Evolutionary conservation across 306 rosid genomes (phyloP), one percentile per base, ranked within the genome.

Genomic region (Spatholobus suberectus): DNA sequence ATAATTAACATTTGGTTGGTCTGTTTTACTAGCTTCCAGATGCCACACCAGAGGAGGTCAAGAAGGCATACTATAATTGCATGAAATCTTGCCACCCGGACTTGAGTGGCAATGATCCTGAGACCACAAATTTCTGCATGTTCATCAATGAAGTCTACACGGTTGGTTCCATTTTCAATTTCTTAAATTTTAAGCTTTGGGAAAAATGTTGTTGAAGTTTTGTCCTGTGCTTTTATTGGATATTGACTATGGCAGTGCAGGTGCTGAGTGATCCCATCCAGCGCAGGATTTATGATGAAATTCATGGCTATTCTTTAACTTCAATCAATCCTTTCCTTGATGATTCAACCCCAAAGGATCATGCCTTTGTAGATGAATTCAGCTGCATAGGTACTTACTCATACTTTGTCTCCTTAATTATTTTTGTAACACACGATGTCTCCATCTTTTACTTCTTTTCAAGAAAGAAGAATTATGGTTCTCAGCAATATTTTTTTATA

Each of bases 71-170:
- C 72, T 92, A 94, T 70, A 84, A 92, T 76, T 94, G 97, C 85
- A 94, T 94, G 97, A 92, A 94, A 77, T 84, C 94, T 77, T 94
- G 98, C 78, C 98, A 94, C 85, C 98, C 98, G 3, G 97, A 94
- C 52, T 85, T 94, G 89, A 94, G 93, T 80, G 93, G 94, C 54
- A 76, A 92, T 49, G 82, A 90, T 87, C 85, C 75, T n/a, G 91
- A 94, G 76, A 84, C 89, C 69, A 94, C 91, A 5, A 94, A 94
- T 86, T 92, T 94, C 86, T 94, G 97, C 86, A 92, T 90, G 85
- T 94, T 94, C 85, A 89, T 94, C 75, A 94, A 94, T 20, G 95
- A 94, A 57, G 87, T 94, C 73, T 94, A 94, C 34, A 85, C 79
- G 89, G 97, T 93, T 85, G 67, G 89, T 86, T 78, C 75, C 68